Base-by-base conservation (phyloP, 2,329 filamentous ascomycete genomes). In the Monosporascus sp. region DNA sequence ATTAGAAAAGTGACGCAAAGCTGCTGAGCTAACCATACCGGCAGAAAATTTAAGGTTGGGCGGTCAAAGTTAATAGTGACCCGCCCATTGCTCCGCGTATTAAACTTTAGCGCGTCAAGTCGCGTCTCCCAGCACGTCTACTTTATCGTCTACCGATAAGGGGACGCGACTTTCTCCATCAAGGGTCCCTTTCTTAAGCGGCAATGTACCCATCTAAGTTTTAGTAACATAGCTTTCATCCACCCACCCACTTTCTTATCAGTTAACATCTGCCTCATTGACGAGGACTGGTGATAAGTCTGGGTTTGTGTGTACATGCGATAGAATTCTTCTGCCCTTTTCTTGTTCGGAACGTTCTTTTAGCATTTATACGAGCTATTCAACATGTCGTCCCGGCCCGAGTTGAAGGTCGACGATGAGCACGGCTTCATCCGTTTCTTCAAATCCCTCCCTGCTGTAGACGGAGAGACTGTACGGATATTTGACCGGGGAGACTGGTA, bases 401-500 rank as follows among this genome's bases (percentile, higher is more conserved):
- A 83, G 62, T 72, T 83, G 57, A 81, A 92, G 88, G 90, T 97
- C 68, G 95, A 99, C 66, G 94, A 99, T 68, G 94, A 99, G 77
- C 86, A 87, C 67, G 91, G 93, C 61, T 99, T 99, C 78, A 97
- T 97, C 74, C 90, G 87, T 62, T 96, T 91, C 75, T 99, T 95
- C 78, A 93, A 93, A 63, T 87, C 86, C n/a, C 80, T 99, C 3
- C 85, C 90, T 6, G 65, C 77, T 15, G 83, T 85, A 50, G 83
- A 85, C 62, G 80, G 85, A 39, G 87, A 89, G 51, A 92, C 90
- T 0, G 80, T 99, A 51, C 87, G 94, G 51, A 87, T 99, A 55
- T 97, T 97, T 67, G 92, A 97, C 66, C 85, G 94, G 59, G 88
- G 89, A 37, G 94, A 99, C 68, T 99, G 87, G 81, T 97, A 97